Evolutionary conservation across 192 early-diverging fungal species (phyloP).

Genomic region (Phycomyces blakesleeanus): DNA sequence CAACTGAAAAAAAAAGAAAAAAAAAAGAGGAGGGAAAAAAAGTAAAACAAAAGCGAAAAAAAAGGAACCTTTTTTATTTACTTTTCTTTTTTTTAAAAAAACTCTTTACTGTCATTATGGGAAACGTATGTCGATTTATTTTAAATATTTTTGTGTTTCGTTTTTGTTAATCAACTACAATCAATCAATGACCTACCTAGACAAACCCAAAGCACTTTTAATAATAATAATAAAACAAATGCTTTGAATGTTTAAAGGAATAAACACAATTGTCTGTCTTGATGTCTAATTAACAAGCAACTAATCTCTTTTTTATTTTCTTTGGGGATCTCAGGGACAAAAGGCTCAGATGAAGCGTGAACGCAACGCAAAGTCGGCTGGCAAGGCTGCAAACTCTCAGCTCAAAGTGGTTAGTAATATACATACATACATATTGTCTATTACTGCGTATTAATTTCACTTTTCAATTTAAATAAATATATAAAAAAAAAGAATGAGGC

Average conservation of each 20-base stretch:
- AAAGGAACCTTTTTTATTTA: not conserved
- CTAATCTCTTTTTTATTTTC: not conserved
- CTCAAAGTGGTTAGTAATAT: constrained; percentile 52
- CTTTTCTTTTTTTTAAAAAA: not conserved
- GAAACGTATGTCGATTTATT: constrained; percentile 20
- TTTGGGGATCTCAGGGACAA: constrained; percentile 41
- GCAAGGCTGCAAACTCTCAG: constrained; percentile 51
- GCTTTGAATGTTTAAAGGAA: too few relatives aligned
- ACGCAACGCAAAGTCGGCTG: constrained; percentile 54
- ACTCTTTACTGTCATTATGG: not conserved
- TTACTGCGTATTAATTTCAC: too few relatives aligned
- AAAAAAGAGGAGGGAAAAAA: too few relatives aligned
- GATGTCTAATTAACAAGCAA: not conserved
- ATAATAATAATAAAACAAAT: too few relatives aligned
- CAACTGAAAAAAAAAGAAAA: too few relatives aligned
- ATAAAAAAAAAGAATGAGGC: constrained; percentile 61
- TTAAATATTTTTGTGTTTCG: too few relatives aligned
- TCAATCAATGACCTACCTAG: too few relatives aligned
- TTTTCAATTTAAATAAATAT: not conserved
- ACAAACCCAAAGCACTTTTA: too few relatives aligned
- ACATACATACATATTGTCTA: too few relatives aligned
- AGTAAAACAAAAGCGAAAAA: too few relatives aligned
- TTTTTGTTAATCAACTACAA: too few relatives aligned
- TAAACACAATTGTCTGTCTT: too few relatives aligned
- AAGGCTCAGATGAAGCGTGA: constrained; percentile 69